Evolutionary conservation across 108 stramenopile species (phyloP).

Genomic region (Pseudonitzschia multiseries): DNA sequence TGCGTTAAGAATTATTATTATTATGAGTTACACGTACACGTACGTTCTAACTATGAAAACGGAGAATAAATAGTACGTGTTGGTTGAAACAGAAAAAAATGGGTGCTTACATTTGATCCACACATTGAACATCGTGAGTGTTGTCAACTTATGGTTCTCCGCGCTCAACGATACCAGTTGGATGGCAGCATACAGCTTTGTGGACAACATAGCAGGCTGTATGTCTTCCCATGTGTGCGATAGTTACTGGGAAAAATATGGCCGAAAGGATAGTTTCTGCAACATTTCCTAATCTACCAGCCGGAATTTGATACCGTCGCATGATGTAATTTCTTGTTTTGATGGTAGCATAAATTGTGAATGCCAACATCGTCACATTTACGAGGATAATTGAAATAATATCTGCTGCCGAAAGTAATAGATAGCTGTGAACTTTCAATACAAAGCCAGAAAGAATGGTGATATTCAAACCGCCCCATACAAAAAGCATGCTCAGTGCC

Average conservation of each 20-base stretch:
- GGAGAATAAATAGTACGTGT: too few species aligned
- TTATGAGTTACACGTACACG: too few species aligned
- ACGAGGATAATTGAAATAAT: conserved; percentile 42
- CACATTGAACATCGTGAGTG: too few species aligned
- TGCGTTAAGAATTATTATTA: too few species aligned
- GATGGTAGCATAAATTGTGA: conserved; percentile 50
- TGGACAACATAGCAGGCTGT: conserved; percentile 66
- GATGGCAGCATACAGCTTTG: conserved; percentile 40
- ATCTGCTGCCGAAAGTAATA: conserved; percentile 44
- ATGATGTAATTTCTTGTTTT: conserved; percentile 59
- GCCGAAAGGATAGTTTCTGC: conserved; percentile 56
- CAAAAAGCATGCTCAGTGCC: conserved; percentile 49
- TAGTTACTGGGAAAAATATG: conserved; percentile 63
- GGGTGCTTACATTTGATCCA: too few species aligned
- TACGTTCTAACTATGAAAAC: too few species aligned
- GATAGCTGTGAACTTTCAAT: conserved; percentile 33
- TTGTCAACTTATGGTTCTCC: neutral
- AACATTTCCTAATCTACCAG: conserved; percentile 23
- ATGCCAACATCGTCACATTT: conserved; percentile 48
- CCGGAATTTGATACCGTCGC: conserved; percentile 66
- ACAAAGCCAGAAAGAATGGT: conserved; percentile 47
- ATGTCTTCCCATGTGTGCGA: conserved; percentile 81
- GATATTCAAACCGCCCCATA: conserved; percentile 67
- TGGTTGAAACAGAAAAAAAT: too few species aligned
- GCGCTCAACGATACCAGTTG: conserved; percentile 28